phyloP scores from a whole-genome alignment of 2,329 filamentous ascomycete species.

The Fusarium sp. region DNA sequence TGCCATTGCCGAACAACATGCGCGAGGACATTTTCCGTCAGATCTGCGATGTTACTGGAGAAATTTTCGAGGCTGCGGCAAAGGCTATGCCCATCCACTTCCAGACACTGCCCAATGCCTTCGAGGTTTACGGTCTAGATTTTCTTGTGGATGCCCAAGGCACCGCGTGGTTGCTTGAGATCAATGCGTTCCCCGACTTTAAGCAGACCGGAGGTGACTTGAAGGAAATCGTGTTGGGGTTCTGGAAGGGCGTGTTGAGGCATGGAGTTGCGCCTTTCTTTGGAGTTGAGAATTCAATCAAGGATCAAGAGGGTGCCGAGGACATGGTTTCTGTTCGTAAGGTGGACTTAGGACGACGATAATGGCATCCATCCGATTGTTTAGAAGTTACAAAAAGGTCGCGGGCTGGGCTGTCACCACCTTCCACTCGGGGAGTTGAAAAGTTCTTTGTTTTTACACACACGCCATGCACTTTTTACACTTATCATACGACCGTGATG shows the following conservation, averaged over 20 bases:
- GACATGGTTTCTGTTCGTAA: conserved; percentile 66
- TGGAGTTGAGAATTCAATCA: conserved; percentile 47
- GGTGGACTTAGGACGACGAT: conserved; percentile 65
- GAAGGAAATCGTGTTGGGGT: conserved; percentile 76
- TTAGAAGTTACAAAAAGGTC: not conserved
- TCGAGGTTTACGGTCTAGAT: conserved; percentile 93
- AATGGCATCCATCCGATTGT: not conserved
- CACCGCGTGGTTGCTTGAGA: conserved; percentile 82
- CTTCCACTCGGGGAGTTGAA: conserved; percentile 17
- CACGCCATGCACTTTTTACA: not conserved
- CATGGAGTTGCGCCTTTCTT: conserved; percentile 79
- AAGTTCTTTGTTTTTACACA: conserved; percentile 22
- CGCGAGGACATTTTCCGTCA: conserved; percentile 77
- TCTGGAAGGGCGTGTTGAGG: conserved; percentile 82
- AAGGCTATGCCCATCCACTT: conserved; percentile 90
- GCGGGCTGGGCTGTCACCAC: not conserved
- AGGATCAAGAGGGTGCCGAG: conserved; percentile 49
- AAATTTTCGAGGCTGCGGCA: conserved; percentile 89
- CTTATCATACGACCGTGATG: not conserved
- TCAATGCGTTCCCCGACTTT: conserved; percentile 98
- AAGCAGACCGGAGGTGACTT: conserved; percentile 89
- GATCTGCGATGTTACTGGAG: conserved; percentile 79
- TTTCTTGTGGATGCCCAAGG: conserved; percentile 81
- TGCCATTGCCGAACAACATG: conserved; percentile 64
- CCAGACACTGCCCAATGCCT: conserved; percentile 87